A percentile compares a stretch with the other conserved stretches of the same genome.
Conservation (phyloP, 2,329 filamentous ascomycete species). For the Talaromyces albobiverticillius region DNA sequence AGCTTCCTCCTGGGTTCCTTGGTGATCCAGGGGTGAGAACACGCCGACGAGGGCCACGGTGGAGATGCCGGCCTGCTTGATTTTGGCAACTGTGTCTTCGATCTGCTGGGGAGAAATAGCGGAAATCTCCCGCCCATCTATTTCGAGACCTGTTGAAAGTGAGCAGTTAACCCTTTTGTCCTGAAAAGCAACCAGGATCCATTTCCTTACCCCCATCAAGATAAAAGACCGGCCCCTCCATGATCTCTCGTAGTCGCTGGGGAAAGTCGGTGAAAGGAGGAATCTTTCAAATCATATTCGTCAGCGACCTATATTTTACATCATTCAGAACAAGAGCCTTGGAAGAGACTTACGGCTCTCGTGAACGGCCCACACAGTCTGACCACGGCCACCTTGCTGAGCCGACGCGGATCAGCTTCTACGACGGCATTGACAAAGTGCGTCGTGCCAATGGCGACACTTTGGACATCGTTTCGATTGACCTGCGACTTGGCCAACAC, state of each 20-base stretch:
- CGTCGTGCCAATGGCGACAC: slow-evolving; percentile 50
- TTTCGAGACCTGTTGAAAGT: slow-evolving; percentile 38
- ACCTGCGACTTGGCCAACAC: slow-evolving; percentile 41
- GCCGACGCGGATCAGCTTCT: slow-evolving; percentile 43
- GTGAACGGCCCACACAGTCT: slow-evolving; percentile 38
- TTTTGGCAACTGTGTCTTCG: slow-evolving; percentile 28
- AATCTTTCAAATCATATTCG: slow-evolving; percentile 22
- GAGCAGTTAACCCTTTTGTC: background rate
- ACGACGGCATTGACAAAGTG: slow-evolving; percentile 53
- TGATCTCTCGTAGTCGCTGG: slow-evolving; percentile 26
- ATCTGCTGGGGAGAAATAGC: slow-evolving; percentile 40
- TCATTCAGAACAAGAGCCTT: too few species aligned
- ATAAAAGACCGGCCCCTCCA: slow-evolving; percentile 7
- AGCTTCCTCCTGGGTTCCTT: slow-evolving; percentile 40
- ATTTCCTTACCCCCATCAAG: slow-evolving; percentile 8
- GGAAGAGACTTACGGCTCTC: slow-evolving; percentile 29
- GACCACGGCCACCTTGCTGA: slow-evolving; percentile 47
- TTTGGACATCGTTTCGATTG: slow-evolving; percentile 40
- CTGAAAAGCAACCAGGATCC: too few species aligned
- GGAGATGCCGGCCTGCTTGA: slow-evolving; percentile 35
- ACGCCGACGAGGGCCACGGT: slow-evolving; percentile 45
- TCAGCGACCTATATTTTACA: background rate
- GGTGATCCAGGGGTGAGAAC: slow-evolving; percentile 47
- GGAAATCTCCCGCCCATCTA: slow-evolving; percentile 48
- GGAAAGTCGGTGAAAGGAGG: slow-evolving; percentile 50